These are phyloP conservation scores for Lodderomyces margitis DNA, from an alignment of 1,139 yeast species.

Conservation along the genomic window DNA sequence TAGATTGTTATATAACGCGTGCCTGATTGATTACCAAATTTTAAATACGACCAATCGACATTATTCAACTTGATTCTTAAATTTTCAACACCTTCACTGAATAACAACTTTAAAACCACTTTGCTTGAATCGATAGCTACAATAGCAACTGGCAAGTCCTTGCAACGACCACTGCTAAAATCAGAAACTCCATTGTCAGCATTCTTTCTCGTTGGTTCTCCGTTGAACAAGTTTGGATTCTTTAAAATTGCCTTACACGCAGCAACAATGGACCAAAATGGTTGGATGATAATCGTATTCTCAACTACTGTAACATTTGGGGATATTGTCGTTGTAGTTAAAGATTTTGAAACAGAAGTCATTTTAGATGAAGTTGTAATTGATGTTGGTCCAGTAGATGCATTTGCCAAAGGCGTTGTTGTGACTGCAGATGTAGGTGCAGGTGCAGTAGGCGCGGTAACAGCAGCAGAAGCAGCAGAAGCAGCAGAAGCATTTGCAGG, in stretches of 20 bases:
- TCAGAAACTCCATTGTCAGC: not conserved
- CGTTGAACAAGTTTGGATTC: constrained; percentile 50
- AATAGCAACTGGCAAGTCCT: constrained; percentile 22
- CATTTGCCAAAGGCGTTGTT: constrained; percentile 13
- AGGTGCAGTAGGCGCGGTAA: constrained; percentile 8
- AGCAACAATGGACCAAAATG: constrained; percentile 67
- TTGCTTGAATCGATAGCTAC: constrained; percentile 32
- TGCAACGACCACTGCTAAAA: not conserved
- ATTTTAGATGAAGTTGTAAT: constrained; percentile 15
- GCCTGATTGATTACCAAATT: constrained; percentile 31
- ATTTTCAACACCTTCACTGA: constrained; percentile 17
- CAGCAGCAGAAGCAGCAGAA: constrained; percentile 13
- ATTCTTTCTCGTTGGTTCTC: constrained; percentile 42
- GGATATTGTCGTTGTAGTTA: constrained; percentile 17
- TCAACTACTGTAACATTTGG: constrained; percentile 30
- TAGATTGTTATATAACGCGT: constrained; percentile 49
- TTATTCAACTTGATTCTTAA: constrained; percentile 56
- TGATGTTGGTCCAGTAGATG: constrained; percentile 9
- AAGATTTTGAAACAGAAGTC: constrained; percentile 16
- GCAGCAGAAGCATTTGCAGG: constrained; percentile 15
- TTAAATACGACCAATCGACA: constrained; percentile 56
- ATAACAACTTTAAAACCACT: constrained; percentile 43
- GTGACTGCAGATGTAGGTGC: constrained; percentile 13
- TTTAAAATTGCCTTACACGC: constrained; percentile 56
- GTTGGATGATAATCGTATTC: constrained; percentile 45